Conservation (phyloP, 148 eudicot genomes). For the Bassia scoparia region DNA sequence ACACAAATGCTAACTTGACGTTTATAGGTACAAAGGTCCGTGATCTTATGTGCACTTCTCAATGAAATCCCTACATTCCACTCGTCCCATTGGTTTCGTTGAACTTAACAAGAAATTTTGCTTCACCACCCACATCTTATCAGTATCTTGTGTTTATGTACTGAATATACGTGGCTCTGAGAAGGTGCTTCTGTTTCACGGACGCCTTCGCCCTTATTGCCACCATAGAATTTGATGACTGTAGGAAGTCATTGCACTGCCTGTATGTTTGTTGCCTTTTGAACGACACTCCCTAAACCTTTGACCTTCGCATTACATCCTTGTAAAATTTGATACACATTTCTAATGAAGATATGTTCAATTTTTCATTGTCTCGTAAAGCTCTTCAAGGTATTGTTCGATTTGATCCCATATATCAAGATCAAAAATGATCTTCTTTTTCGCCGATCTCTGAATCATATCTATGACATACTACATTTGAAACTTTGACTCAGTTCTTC, state of each 20-base stretch:
- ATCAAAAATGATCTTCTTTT: no score
- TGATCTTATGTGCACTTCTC: not conserved
- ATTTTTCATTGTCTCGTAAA: not conserved
- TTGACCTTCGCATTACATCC: not conserved
- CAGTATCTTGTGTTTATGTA: not conserved
- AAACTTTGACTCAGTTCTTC: no score
- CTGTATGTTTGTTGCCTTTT: no score
- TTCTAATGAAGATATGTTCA: not conserved
- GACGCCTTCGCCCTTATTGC: not conserved
- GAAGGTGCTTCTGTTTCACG: not conserved
- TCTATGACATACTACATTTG: no score
- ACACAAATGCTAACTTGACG: not conserved
- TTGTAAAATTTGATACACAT: not conserved
- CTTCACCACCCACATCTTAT: not conserved
- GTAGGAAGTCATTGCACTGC: not conserved
- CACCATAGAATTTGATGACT: not conserved
- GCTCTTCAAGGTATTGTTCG: not conserved
- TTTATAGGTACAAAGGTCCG: not conserved
- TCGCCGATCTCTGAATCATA: no score
- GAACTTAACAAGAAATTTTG: no score
- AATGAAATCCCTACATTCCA: not conserved
- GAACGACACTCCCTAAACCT: not conserved
- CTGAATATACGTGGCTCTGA: not conserved
- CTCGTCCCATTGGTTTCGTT: no score
- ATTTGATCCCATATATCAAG: not conserved